Evolutionary conservation across 805 yeast species (phyloP).

Genomic region (Wickerhamomyces subpelliculosus): DNA sequence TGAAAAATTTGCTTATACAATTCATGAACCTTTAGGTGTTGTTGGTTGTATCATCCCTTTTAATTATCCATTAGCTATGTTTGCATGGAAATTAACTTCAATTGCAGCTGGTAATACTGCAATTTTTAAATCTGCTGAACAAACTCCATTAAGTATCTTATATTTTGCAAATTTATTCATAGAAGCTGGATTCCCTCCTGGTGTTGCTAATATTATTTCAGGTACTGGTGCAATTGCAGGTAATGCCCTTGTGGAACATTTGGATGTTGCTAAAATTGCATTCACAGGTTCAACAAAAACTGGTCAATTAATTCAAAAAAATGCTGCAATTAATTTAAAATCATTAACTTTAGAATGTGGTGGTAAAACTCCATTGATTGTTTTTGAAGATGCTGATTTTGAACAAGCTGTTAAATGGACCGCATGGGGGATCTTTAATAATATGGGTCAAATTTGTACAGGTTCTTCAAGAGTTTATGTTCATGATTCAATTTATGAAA

Average conservation of each 20-base stretch:
- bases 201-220: slow-evolving; percentile 40
- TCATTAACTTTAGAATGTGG: slow-evolving; percentile 46
- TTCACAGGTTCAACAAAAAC: slow-evolving; percentile 50
- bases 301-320: slow-evolving; percentile 36
- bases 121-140: slow-evolving; percentile 42
- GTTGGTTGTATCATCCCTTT: slow-evolving; percentile 48
- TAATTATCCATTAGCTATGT: slow-evolving; percentile 46
- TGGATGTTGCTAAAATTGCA: slow-evolving; percentile 42
- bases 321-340: slow-evolving; percentile 38
- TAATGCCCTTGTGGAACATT: slow-evolving; percentile 37
- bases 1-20: slow-evolving; percentile 45
- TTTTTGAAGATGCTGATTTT: slow-evolving; percentile 41
- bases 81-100: slow-evolving; percentile 43
- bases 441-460: slow-evolving; percentile 60
- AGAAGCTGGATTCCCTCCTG: slow-evolving; percentile 43
- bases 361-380: slow-evolving; percentile 43
- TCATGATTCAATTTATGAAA: slow-evolving; percentile 48
- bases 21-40: slow-evolving; percentile 48
- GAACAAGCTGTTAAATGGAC: slow-evolving; percentile 46
- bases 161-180: slow-evolving; percentile 35
- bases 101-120: slow-evolving; percentile 42
- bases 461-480: slow-evolving; percentile 56
- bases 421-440: slow-evolving; percentile 48
- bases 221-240: slow-evolving; percentile 41
- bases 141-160: slow-evolving; percentile 41